Base-by-base conservation (phyloP, 768 basidiomycete species). In the Agaricus bisporus region DNA sequence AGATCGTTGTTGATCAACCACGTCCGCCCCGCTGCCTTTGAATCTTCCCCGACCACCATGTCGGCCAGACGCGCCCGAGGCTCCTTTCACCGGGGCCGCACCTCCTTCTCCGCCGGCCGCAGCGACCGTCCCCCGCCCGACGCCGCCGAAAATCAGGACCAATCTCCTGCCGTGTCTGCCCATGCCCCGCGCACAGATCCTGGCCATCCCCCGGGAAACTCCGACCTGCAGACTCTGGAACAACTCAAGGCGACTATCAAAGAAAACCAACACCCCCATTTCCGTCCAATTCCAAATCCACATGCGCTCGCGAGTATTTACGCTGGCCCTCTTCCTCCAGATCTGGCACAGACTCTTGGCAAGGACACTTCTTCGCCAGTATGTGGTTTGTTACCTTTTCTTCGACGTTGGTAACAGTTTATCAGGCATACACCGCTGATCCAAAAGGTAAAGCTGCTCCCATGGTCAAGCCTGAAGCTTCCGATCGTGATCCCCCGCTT, bases 161-260 rank as follows among this genome's bases (percentile, higher is more conserved):
- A 18, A 14, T 41, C 48, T 14, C 25, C 32, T 25, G 22, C 22
- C 20, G n/a, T 38, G 32, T 18, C 26, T 32, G 22, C 49, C 6
- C 29, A 41, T 42, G 18, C 48, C 14, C 49, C 41, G n/a, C 41
- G 26, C 18, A 18, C 41, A 20, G 41, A 51, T 15, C 18, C 50
- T 15, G 25, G 22, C n/a, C 62, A 77, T 0, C 77, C 80, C 2
- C 74, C 78, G 18, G 85, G 83, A 7, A 74, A 80, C 60, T 76
- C 73, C 63, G 88, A 89, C 68, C 77, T 90, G 57, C 85, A 88
- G 64, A 76, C 83, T 29, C 76, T 91, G 55, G 81, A 89, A 68
- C 81, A 81, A 52, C 81, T 91, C 66, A 90, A 91, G 66, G 71
- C 80, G 20, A 70, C 78, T 51, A 90, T 91, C 67, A 85, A 82